Evolutionary conservation across 257 asterid genomes (phyloP).

Genomic region (Gentiana dahurica): DNA sequence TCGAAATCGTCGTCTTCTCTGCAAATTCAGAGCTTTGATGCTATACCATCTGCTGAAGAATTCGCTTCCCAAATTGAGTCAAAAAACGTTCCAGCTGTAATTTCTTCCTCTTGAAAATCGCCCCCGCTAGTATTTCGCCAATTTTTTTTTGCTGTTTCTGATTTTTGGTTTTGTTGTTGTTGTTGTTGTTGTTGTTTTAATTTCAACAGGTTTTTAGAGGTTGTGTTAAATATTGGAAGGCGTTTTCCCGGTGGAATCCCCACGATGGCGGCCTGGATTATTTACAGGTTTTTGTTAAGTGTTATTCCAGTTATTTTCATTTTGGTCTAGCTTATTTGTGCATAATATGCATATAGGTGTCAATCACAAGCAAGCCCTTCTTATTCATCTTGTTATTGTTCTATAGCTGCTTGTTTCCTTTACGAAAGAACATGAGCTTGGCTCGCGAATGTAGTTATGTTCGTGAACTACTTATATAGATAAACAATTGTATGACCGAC

Average conservation of each 20-base stretch:
- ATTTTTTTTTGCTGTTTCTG: not conserved
- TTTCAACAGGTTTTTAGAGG: constrained; percentile 51
- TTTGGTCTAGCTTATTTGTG: not conserved
- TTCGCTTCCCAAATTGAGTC: constrained; percentile 58
- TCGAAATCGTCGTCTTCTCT: constrained; percentile 3
- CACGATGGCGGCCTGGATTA: constrained; percentile 73
- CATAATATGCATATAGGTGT: not conserved
- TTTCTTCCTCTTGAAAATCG: not conserved
- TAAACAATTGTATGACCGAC: too few relatives aligned
- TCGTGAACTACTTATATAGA: too few relatives aligned
- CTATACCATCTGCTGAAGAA: constrained; percentile 56
- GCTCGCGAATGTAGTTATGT: too few relatives aligned
- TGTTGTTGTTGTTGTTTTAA: not conserved
- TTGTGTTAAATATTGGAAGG: constrained; percentile 65
- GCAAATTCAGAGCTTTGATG: constrained; percentile 32
- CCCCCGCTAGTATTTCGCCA: not conserved
- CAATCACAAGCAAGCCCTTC: too few relatives aligned
- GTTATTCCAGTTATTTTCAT: not conserved
- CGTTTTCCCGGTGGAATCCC: constrained; percentile 69
- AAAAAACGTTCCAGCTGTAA: constrained; percentile 60
- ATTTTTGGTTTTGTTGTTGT: not conserved
- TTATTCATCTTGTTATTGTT: too few relatives aligned
- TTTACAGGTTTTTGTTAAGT: constrained; percentile 45
- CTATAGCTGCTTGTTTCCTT: too few relatives aligned
- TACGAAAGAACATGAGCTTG: too few relatives aligned